phyloP scores from a whole-genome alignment of 164 flowering plant genomes.

The Buxus sempervirens region DNA sequence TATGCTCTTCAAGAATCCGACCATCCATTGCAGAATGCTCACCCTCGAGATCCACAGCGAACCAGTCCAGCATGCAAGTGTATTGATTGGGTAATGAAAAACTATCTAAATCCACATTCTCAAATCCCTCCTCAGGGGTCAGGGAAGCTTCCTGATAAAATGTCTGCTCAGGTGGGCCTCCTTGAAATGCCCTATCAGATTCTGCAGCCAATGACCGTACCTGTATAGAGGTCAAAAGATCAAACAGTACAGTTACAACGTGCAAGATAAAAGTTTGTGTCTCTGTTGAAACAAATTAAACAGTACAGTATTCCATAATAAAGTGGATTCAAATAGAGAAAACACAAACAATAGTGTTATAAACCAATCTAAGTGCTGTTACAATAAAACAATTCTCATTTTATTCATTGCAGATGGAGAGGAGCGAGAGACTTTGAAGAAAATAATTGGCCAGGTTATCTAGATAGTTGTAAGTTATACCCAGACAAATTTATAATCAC shows the following conservation, averaged over 20 bases:
- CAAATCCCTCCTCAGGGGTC: slow-evolving; percentile 44
- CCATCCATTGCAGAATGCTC: slow-evolving; percentile 99
- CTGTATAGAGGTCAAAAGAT: slow-evolving; percentile 29
- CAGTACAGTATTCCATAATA: neutral
- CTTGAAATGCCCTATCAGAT: slow-evolving; percentile 94
- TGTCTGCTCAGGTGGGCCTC: slow-evolving; percentile 74
- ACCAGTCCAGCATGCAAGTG: slow-evolving; percentile 74
- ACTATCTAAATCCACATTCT: slow-evolving; percentile 29
- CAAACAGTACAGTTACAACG: neutral
- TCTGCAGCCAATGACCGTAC: slow-evolving; percentile 95
- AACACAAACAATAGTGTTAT: neutral
- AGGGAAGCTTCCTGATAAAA: slow-evolving; percentile 67
- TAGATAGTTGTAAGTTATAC: too few relatives aligned
- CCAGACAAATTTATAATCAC: too few relatives aligned
- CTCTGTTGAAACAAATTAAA: neutral
- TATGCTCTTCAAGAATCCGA: slow-evolving; percentile 86
- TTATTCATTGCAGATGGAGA: too few relatives aligned
- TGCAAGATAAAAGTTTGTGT: neutral
- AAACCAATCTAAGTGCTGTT: too few relatives aligned
- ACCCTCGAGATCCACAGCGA: slow-evolving; percentile 98
- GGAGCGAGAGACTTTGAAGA: too few relatives aligned
- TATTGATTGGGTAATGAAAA: slow-evolving; percentile 63
- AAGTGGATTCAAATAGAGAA: neutral
- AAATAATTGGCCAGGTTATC: too few relatives aligned
- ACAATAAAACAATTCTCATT: too few relatives aligned